Percentiles rank a stretch among this genome's conserved stretches.
These are phyloP conservation scores for Silene latifolia DNA, from an alignment of 148 eudicot genomes.

Conservation along the genomic window DNA sequence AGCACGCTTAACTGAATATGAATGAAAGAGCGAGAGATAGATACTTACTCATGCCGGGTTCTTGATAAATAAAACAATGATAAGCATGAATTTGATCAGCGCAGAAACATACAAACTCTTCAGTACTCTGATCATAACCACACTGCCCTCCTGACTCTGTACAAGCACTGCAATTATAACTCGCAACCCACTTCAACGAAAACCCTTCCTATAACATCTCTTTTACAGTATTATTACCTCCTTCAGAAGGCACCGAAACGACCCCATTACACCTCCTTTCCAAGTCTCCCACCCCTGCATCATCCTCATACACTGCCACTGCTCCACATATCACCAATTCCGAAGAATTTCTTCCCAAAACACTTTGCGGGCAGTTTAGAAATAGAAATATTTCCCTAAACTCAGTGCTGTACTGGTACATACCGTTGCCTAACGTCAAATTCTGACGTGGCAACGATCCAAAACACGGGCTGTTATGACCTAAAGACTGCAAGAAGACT, in stretches of 20 bases:
- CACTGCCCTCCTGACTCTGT: slow-evolving; percentile 40
- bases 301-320: slow-evolving; percentile 19
- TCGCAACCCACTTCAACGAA: slow-evolving; percentile 36
- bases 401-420: neutral
- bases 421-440: slow-evolving; percentile 8
- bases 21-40: neutral
- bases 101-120: slow-evolving; percentile 40
- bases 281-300: slow-evolving; percentile 24
- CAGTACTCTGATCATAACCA: slow-evolving; percentile 24
- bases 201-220: slow-evolving; percentile 34
- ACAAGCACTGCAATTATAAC: slow-evolving; percentile 34
- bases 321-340: slow-evolving; percentile 24
- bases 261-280: slow-evolving; percentile 15
- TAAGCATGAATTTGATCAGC: slow-evolving; percentile 38
- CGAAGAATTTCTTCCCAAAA: neutral
- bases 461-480: slow-evolving; percentile 2
- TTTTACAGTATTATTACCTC: neutral
- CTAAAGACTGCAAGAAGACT: neutral
- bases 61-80: slow-evolving; percentile 11
- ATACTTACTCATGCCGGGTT: slow-evolving; percentile 19
- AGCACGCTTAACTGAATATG: too few relatives aligned
- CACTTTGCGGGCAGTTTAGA: slow-evolving; percentile 23
- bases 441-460: slow-evolving; percentile 24
- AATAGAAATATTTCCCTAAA: slow-evolving; percentile 23
- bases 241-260: slow-evolving; percentile 22